Conservation (phyloP, 2,329 filamentous ascomycete genomes). For the Pseudofabraea citricarpa region DNA sequence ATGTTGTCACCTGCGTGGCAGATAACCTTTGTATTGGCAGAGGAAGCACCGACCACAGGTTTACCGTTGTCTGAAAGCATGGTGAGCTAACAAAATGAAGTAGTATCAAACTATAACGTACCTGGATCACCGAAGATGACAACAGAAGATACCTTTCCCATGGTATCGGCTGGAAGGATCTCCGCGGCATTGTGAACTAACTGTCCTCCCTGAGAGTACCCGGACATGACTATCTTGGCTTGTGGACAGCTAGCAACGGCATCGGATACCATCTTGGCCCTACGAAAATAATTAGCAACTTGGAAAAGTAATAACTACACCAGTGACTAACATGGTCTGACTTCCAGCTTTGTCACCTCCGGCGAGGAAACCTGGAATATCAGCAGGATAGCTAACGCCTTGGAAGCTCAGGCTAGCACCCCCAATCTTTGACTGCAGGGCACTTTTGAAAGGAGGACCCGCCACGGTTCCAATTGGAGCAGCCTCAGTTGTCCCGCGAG, state of each 20-base stretch:
- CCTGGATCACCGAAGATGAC: slow-evolving; percentile 23
- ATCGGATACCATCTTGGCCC: slow-evolving; percentile 8
- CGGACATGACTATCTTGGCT: slow-evolving; percentile 19
- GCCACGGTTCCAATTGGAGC: slow-evolving; percentile 46
- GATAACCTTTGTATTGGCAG: slow-evolving; percentile 17
- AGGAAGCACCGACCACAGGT: slow-evolving; percentile 11
- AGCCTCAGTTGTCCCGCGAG: slow-evolving; percentile 47
- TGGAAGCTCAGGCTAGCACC: slow-evolving; percentile 42
- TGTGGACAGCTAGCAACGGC: slow-evolving; percentile 14
- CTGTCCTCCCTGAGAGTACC: slow-evolving; percentile 19
- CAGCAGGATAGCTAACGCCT: slow-evolving; percentile 48
- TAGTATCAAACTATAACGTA: background rate
- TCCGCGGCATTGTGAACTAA: slow-evolving; percentile 21
- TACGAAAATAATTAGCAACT: background rate
- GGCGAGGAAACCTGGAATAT: slow-evolving; percentile 36
- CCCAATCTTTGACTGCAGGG: slow-evolving; percentile 36
- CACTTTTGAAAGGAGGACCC: slow-evolving; percentile 46
- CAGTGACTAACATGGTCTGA: slow-evolving; percentile 30
- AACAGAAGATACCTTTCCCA: slow-evolving; percentile 14
- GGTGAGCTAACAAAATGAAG: background rate
- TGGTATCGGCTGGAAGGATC: slow-evolving; percentile 7
- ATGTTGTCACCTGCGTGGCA: slow-evolving; percentile 21
- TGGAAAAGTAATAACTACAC: no score
- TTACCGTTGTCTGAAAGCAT: slow-evolving; percentile 11
- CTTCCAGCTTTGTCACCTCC: slow-evolving; percentile 41